Conservation (phyloP, 306 rosid species). For the Cicer bijugum region DNA sequence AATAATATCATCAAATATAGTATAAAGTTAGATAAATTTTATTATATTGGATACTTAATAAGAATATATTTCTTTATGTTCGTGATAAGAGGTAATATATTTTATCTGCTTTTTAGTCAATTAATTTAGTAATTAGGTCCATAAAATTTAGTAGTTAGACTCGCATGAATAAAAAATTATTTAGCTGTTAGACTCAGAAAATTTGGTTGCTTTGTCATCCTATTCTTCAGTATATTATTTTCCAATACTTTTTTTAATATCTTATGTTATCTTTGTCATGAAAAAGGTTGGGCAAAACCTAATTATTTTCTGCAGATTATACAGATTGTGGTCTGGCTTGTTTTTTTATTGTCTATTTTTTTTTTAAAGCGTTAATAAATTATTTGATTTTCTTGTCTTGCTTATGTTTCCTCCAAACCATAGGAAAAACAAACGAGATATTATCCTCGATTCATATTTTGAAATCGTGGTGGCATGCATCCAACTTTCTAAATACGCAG, state of each 20-base stretch:
- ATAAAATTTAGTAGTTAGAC: too few relatives aligned
- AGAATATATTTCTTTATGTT: too few relatives aligned
- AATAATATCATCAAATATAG: too few relatives aligned
- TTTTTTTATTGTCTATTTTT: not conserved
- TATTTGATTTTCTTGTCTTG: constrained; percentile 35
- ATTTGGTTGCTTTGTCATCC: not conserved
- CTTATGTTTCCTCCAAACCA: not conserved
- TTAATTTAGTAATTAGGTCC: too few relatives aligned
- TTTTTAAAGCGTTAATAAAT: constrained; percentile 14
- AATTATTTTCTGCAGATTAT: constrained; percentile 28
- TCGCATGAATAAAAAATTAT: too few relatives aligned
- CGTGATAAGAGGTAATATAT: too few relatives aligned
- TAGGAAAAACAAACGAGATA: constrained; percentile 3
- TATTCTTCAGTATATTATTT: not conserved
- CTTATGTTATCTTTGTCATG: constrained; percentile 40
- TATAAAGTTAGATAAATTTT: too few relatives aligned
- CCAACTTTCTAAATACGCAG: constrained; percentile 11
- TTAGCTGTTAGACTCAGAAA: too few relatives aligned
- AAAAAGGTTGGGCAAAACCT: constrained; percentile 28
- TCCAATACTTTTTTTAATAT: not conserved
- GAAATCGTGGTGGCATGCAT: not conserved
- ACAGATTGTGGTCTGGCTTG: constrained; percentile 26
- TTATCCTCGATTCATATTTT: constrained; percentile 14
- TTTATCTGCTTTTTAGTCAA: too few relatives aligned
- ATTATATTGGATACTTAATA: too few relatives aligned